Conservation (phyloP, 2,329 filamentous ascomycete species). For the Sporothrix globosa region DNA sequence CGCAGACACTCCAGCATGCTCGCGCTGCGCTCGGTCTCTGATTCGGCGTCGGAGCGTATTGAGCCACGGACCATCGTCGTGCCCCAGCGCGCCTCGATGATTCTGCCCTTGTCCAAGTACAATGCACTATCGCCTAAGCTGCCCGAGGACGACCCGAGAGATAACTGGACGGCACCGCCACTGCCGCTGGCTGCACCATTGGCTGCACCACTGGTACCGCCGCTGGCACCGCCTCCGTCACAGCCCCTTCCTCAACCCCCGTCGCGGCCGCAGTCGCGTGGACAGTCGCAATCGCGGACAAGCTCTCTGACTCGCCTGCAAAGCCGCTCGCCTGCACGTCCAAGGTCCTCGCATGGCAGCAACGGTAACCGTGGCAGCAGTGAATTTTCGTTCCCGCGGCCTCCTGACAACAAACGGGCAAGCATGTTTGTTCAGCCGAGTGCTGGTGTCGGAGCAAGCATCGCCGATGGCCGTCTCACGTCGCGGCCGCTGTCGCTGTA, state of each 20-base stretch:
- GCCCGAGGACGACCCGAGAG: neutral
- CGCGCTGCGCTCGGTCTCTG: constrained; percentile 19
- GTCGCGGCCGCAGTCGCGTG: constrained; percentile 22
- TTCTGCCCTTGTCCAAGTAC: constrained; percentile 28
- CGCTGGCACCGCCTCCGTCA: constrained; percentile 17
- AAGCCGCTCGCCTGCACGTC: constrained; percentile 1
- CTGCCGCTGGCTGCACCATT: neutral
- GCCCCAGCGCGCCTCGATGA: constrained; percentile 10
- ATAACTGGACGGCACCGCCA: neutral
- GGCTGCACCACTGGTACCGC: neutral
- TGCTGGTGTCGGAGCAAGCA: neutral
- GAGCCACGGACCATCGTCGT: constrained; percentile 15
- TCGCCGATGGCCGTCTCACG: neutral
- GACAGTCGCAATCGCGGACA: constrained; percentile 7
- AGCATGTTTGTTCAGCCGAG: constrained; percentile 39
- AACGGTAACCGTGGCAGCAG: neutral
- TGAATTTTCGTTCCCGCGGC: constrained; percentile 1
- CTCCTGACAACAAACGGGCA: constrained; percentile 36
- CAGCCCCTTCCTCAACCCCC: constrained; percentile 12
- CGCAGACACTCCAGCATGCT: constrained; percentile 29
- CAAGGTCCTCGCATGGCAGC: constrained; percentile 14
- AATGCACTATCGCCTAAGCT: neutral
- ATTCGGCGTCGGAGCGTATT: constrained; percentile 4
- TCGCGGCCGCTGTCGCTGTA: constrained; percentile 15
- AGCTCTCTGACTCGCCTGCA: constrained; percentile 23